A percentile compares a stretch with the other conserved stretches of the same genome.
phyloP scores from a whole-genome alignment of 306 rosid species.

The Trifolium fragiferum region DNA sequence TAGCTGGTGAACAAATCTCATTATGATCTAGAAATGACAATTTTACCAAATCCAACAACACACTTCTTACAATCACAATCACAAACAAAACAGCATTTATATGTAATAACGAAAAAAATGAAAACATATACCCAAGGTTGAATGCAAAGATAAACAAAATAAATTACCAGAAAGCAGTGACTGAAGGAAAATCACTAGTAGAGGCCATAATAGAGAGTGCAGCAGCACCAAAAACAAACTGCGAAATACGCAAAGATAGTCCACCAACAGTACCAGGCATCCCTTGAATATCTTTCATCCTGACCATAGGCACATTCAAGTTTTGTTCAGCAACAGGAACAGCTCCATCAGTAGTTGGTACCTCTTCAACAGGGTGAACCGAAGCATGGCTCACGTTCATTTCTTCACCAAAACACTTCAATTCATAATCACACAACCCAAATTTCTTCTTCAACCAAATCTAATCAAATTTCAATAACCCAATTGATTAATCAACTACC shows the following conservation, averaged over 20 bases:
- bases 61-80: constrained; percentile 14
- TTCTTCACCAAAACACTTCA: constrained; percentile 53
- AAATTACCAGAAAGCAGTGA: constrained; percentile 83
- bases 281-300: constrained; percentile 88
- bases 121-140: too few species aligned
- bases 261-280: constrained; percentile 96
- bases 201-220: constrained; percentile 83
- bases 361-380: constrained; percentile 81
- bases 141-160: neutral
- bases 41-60: constrained; percentile 10
- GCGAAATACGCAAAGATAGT: constrained; percentile 62
- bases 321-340: constrained; percentile 37
- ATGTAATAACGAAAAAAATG: neutral
- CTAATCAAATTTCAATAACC: constrained; percentile 37
- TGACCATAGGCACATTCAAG: constrained; percentile 60
- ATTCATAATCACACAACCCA: constrained; percentile 53
- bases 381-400: constrained; percentile 90
- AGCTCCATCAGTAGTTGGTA: constrained; percentile 58
- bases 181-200: constrained; percentile 81
- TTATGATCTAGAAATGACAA: constrained; percentile 19
- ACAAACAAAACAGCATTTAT: constrained; percentile 13
- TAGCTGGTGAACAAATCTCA: neutral
- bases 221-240: constrained; percentile 71
- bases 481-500: neutral
- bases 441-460: constrained; percentile 35